These are phyloP conservation scores for Ophiostoma himal-ulmi DNA, from an alignment of 2,329 filamentous ascomycete genomes.

Conservation along the genomic window DNA sequence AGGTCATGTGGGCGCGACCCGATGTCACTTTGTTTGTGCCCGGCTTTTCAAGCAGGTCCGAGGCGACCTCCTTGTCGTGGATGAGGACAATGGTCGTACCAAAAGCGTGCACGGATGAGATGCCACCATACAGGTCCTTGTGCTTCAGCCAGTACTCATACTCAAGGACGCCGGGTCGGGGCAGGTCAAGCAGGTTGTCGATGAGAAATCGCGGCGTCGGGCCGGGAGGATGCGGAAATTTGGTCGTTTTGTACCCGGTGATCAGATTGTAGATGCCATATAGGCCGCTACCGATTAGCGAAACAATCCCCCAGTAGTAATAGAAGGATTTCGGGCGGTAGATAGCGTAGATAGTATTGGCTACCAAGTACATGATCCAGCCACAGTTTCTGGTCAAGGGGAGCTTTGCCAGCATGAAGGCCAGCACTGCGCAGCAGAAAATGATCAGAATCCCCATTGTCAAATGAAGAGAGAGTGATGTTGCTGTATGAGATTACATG, in stretches of 20 bases:
- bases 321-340: background rate
- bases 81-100: background rate
- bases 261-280: background rate
- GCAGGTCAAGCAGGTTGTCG: background rate
- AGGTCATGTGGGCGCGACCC: background rate
- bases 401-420: background rate
- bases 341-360: background rate
- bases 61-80: slow-evolving; percentile 1
- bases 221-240: background rate
- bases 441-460: background rate
- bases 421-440: background rate
- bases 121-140: background rate
- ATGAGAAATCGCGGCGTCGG: background rate
- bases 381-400: background rate
- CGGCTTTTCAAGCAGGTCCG: background rate
- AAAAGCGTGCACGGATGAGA: background rate
- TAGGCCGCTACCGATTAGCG: background rate
- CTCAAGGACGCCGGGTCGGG: background rate
- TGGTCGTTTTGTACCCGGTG: background rate
- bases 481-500: background rate
- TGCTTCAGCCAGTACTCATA: background rate
- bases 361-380: background rate
- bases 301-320: background rate
- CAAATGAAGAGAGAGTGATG: background rate
- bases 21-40: background rate